Evolutionary conservation across 495 filamentous ascomycete genomes (phyloP).

Genomic region (Darksidea phi): DNA sequence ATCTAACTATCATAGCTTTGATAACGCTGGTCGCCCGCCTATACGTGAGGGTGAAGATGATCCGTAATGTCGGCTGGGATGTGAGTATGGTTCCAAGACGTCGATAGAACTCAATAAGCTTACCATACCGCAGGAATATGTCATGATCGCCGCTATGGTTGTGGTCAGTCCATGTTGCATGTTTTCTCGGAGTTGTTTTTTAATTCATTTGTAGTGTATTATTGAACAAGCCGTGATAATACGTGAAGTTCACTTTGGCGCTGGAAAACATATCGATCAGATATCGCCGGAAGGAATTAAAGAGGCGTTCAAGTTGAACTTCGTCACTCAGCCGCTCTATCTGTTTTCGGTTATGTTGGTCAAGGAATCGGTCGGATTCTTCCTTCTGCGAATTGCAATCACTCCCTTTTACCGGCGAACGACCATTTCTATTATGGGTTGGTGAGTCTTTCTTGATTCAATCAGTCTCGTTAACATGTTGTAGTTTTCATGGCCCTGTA

Average conservation of each 20-base stretch:
- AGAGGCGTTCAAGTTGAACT: constrained; percentile 26
- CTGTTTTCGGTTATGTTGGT: constrained; percentile 30
- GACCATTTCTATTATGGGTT: constrained; percentile 27
- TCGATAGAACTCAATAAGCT: neutral
- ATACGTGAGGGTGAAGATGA: constrained; percentile 25
- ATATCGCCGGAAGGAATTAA: constrained; percentile 6
- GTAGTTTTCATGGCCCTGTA: constrained; percentile 38
- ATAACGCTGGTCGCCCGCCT: constrained; percentile 15
- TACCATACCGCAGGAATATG: constrained; percentile 31
- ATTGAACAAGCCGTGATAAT: constrained; percentile 30
- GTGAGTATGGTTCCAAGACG: constrained; percentile 10
- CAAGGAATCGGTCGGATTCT: constrained; percentile 41
- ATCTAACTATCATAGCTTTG: constrained; percentile 23
- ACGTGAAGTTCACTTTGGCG: constrained; percentile 31
- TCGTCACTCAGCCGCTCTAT: constrained; percentile 29
- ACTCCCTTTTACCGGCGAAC: constrained; percentile 23
- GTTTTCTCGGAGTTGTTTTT: neutral
- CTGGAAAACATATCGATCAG: constrained; percentile 33
- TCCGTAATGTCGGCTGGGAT: constrained; percentile 33
- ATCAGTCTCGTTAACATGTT: neutral
- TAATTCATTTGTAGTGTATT: constrained; percentile 6
- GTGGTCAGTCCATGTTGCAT: constrained; percentile 2
- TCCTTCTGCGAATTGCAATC: constrained; percentile 38
- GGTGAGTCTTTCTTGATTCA: neutral
- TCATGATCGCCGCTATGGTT: constrained; percentile 36